phyloP scores from a whole-genome alignment of 352 stramenopile species.

The Phytopythium delawarense region DNA sequence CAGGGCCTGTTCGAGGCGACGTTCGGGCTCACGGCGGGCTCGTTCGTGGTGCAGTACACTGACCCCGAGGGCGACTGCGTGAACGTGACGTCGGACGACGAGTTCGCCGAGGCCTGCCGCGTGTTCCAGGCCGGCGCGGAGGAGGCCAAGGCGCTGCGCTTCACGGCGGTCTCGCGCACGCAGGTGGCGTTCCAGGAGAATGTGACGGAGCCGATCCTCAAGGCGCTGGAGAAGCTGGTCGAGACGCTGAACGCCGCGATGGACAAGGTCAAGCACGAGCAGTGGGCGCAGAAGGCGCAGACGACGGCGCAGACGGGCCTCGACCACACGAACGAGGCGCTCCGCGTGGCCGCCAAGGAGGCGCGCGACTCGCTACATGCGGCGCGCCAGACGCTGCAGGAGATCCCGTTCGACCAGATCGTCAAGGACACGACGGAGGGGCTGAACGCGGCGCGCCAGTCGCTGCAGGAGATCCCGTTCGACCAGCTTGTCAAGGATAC shows the following conservation, averaged over 20 bases:
- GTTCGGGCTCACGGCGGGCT: constrained; percentile 36
- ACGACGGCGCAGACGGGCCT: constrained; percentile 45
- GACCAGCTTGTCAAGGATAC: constrained; percentile 81
- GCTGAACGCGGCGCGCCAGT: constrained; percentile 40
- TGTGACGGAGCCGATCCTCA: constrained; percentile 72
- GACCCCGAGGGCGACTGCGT: constrained; percentile 69
- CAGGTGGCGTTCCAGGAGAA: constrained; percentile 75
- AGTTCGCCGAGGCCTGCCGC: constrained; percentile 60
- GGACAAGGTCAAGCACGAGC: constrained; percentile 80
- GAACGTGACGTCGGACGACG: constrained; percentile 63
- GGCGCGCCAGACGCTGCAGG: constrained; percentile 57
- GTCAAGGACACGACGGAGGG: constrained; percentile 72
- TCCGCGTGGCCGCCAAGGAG: constrained; percentile 53
- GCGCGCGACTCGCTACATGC: constrained; percentile 47
- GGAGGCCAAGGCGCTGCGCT: constrained; percentile 53
- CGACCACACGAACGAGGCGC: constrained; percentile 55
- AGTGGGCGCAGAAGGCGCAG: constrained; percentile 52
- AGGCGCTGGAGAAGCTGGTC: constrained; percentile 80
- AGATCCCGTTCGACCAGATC: constrained; percentile 82
- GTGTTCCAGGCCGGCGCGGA: constrained; percentile 39
- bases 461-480: constrained; percentile 80
- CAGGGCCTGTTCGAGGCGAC: constrained; percentile 55
- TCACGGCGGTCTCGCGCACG: constrained; percentile 52
- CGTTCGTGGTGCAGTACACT: constrained; percentile 81
- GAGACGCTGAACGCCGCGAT: constrained; percentile 73